Conservation (phyloP, 192 early-diverging fungal genomes). For the Dissophora ornata region DNA sequence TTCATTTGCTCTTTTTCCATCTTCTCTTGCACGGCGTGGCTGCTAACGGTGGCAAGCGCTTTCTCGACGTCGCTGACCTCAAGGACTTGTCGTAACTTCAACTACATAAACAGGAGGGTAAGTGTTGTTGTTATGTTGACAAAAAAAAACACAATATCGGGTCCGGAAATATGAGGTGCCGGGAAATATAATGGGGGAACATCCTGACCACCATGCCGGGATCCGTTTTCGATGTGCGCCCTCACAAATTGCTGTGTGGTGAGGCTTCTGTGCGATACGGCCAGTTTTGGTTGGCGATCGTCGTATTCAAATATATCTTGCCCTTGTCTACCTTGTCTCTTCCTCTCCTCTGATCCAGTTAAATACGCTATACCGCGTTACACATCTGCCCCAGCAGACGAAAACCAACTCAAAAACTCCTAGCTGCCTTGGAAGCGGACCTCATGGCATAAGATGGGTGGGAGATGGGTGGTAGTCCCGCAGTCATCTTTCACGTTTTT, state of each 20-base stretch:
- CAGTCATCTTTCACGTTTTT: too few relatives aligned
- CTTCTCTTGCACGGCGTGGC: conserved; percentile 9
- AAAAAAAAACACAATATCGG: conserved; percentile 31
- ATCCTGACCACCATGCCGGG: conserved; percentile 6
- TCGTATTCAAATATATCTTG: conserved; percentile 24
- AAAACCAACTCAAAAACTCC: too few relatives aligned
- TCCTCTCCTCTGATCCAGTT: too few relatives aligned
- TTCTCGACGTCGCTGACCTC: conserved; percentile 13
- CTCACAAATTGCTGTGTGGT: conserved; percentile 22
- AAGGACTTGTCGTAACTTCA: conserved; percentile 28
- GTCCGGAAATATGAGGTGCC: conserved; percentile 28
- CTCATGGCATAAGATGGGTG: too few relatives aligned
- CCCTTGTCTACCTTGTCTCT: too few relatives aligned
- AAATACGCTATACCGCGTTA: too few relatives aligned
- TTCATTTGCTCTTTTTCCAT: conserved; percentile 26
- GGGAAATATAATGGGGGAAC: conserved; percentile 43
- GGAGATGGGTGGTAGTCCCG: too few relatives aligned
- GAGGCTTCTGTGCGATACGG: conserved; percentile 21
- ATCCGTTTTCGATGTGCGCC: conserved; percentile 17
- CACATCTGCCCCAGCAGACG: too few relatives aligned
- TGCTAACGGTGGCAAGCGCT: conserved; percentile 20
- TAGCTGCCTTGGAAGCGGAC: too few relatives aligned
- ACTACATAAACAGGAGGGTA: not conserved
- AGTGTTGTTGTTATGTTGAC: conserved; percentile 11
- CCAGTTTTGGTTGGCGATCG: conserved; percentile 16